Base-by-base conservation (phyloP, 192 early-diverging fungal genomes). In the Coemansia sp. region DNA sequence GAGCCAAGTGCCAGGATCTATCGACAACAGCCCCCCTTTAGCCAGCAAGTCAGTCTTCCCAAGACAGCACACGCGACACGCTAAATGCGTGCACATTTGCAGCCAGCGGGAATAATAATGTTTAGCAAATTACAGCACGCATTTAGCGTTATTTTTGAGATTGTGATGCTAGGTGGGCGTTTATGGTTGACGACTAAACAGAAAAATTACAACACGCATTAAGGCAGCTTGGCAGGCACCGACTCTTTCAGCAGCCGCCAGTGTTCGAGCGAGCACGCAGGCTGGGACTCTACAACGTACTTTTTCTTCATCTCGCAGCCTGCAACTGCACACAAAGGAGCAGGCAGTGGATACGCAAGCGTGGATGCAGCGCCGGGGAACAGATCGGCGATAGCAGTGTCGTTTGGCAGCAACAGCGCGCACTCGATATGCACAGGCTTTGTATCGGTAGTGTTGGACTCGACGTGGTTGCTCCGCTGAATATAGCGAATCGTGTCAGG, bases 181-280 rank as follows among this genome's bases (percentile, higher is more conserved):
- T 46, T 46, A 46, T 46, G 42, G 42, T 34, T 34, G 31, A 7
- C 31, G 31, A 34, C 31, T 34, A 34, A 34, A 9, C 31, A 34
- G 31, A 44, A 48, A 54, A 54, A 57, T 17, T 57, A 57, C 56
- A 57, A 26, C 22, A 55, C 38, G 9, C 28, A 56, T 48, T 48
- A 48, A 4, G 47, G 17, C 28, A 19, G 54, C 28, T 56, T 56
- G 17, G 19, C 38, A 7, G 38, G 8, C 14, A 5, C 11, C 14
- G 14, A 23, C 12, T 25, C 57, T 40, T 57, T 73, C 50, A 82
- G 65, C 17, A 65, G 10, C 17, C 62, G 63, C 74, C 74, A 82
- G 50, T 89, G 87, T n/a, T 83, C 82, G 38, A 89, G 71, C 20
- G 85, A 87, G 57, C 87, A 89, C 0, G 85, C 86, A 37, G 83